Evolutionary conservation across 176 grass and related monocot species (phyloP).

Genomic region (Typha latifolia): DNA sequence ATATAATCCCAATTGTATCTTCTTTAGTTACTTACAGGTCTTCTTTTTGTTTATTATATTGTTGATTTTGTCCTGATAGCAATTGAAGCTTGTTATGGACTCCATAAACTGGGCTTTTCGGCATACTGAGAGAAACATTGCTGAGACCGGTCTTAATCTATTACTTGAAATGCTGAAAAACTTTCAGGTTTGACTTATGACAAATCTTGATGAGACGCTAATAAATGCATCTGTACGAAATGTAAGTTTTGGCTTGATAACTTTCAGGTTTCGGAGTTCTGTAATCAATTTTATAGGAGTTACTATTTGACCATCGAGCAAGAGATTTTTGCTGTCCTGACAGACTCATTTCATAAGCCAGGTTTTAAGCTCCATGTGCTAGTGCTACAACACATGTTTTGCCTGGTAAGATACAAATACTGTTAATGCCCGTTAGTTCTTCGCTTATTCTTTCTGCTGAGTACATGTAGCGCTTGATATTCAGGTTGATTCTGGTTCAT

Average conservation of each 20-base stretch:
- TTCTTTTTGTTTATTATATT: constrained; percentile 14
- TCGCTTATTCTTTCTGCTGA: not conserved
- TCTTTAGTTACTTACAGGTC: not conserved
- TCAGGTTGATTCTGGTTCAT: constrained; percentile 68
- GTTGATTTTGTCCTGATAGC: constrained; percentile 39
- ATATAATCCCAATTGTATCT: not conserved
- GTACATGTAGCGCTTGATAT: not conserved
- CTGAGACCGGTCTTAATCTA: constrained; percentile 91
- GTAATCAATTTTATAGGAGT: constrained; percentile 95
- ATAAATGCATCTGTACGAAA: not conserved
- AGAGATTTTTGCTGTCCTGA: constrained; percentile 97
- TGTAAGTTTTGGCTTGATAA: constrained; percentile 14
- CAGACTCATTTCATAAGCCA: constrained; percentile 97
- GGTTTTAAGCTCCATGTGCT: constrained; percentile 99
- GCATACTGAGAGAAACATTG: constrained; percentile 99
- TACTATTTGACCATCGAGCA: constrained; percentile 94
- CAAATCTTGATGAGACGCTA: not conserved
- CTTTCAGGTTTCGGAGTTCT: constrained; percentile 80
- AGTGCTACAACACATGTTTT: constrained; percentile 93
- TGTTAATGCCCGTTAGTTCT: not conserved
- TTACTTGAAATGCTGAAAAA: constrained; percentile 90
- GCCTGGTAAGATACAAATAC: constrained; percentile 44
- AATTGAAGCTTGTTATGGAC: constrained; percentile 99
- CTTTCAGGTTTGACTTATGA: constrained; percentile 52
- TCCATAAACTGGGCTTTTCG: constrained; percentile 98